phyloP scores from a whole-genome alignment of 495 filamentous ascomycete genomes.

The Usnea hakonensis region DNA sequence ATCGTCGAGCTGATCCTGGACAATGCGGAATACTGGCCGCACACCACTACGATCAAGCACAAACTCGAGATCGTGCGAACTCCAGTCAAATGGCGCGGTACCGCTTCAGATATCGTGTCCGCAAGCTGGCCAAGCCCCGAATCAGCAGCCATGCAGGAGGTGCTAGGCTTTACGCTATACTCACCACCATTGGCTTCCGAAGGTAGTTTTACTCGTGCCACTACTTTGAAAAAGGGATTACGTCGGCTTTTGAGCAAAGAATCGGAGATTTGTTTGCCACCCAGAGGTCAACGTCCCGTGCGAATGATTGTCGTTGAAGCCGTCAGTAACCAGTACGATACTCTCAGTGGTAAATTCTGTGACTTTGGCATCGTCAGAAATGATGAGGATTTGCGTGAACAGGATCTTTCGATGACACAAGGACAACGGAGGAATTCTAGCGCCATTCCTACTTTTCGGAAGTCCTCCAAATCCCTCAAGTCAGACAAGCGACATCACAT shows the following conservation, averaged over 20 bases:
- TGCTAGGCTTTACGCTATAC: not conserved
- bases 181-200: not conserved
- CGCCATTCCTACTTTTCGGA: not conserved
- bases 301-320: constrained; percentile 1
- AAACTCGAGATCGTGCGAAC: not conserved
- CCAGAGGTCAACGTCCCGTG: not conserved
- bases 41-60: not conserved
- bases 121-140: not conserved
- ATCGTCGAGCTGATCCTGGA: not conserved
- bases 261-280: not conserved
- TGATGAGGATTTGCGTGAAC: not conserved
- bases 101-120: not conserved
- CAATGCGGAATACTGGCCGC: not conserved
- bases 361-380: not conserved
- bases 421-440: not conserved
- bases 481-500: not conserved
- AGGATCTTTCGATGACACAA: not conserved
- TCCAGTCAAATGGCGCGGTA: not conserved
- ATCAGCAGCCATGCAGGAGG: not conserved
- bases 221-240: not conserved
- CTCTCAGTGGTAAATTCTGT: not conserved
- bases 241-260: not conserved
- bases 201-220: not conserved
- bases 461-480: not conserved
- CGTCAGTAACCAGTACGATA: not conserved